Conservation (phyloP, 768 basidiomycete species). For the Tubosaeta brunneosetosa region DNA sequence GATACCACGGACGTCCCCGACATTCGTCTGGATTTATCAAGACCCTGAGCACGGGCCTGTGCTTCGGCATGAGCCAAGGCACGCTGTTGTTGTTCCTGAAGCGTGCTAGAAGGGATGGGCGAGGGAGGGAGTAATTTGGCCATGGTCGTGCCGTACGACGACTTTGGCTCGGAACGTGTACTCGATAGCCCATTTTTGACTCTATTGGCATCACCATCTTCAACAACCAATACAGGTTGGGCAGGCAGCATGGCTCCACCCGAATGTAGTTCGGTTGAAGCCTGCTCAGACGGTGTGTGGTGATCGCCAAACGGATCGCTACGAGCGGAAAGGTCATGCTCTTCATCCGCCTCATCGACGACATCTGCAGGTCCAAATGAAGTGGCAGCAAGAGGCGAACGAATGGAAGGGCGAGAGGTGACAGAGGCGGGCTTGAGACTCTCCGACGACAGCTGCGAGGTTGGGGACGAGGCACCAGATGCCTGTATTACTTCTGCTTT, state of each 20-base stretch:
- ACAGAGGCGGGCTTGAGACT: constrained; percentile 39
- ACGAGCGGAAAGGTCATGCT: constrained; percentile 23
- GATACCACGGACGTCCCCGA: constrained; percentile 66
- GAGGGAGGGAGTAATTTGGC: constrained; percentile 54
- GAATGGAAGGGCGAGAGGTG: constrained; percentile 40
- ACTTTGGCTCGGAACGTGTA: constrained; percentile 37
- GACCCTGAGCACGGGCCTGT: constrained; percentile 50
- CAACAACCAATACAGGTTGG: constrained; percentile 55
- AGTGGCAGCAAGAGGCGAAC: constrained; percentile 64
- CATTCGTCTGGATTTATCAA: constrained; percentile 44
- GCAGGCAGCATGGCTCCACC: constrained; percentile 38
- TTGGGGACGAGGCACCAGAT: constrained; percentile 35
- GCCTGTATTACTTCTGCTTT: constrained; percentile 77
- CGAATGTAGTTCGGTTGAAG: constrained; percentile 32
- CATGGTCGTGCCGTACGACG: constrained; percentile 57
- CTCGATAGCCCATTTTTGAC: constrained; percentile 55
- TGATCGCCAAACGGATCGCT: constrained; percentile 64
- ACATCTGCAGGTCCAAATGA: constrained; percentile 72
- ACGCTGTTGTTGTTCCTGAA: constrained; percentile 66
- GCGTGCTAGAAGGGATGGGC: constrained; percentile 27
- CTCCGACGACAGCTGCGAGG: constrained; percentile 30
- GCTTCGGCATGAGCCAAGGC: constrained; percentile 61
- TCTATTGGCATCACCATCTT: constrained; percentile 62
- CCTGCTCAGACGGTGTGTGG: constrained; percentile 28
- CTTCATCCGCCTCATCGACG: constrained; percentile 42